Evolutionary conservation across 2,329 filamentous ascomycete species (phyloP), one percentile per base, ranked within the genome.

Genomic region (Talaromyces sp.): DNA sequence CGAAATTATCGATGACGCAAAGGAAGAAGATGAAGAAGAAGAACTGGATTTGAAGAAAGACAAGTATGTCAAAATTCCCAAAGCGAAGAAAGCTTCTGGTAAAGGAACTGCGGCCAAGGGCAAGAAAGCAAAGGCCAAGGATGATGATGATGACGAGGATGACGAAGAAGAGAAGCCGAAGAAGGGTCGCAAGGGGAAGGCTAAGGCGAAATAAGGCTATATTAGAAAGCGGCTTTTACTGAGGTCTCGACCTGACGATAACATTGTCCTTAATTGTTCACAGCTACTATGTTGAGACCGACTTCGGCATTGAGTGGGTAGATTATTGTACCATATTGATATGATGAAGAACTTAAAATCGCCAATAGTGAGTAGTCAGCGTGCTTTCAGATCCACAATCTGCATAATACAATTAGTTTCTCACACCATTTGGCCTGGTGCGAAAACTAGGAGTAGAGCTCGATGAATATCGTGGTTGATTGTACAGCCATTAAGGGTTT

Each of bases 61-160:
- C 79, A 98, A 97, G 78, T 97, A 96, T 73, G 93, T 98, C 75
- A 96, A 95, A 77, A 86, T 90, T 74, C 92, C 94, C 13, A 97
- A 97, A 56, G 60, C 43, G 14, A 63, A 66, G 43, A 37, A 68
- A 69, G 56, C 79, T 76, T 62, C 74, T 67, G 22, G 82, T 80
- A 69, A 80, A 78, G 81, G 60, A 1, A 27, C 41, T 22, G 64
- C 64, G 3, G n/a, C 19, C 31, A 66, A 75, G 68, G 67, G 61
- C 27, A 77, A 77, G 69, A 74, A 74, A 59, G 70, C 72, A 65
- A 78, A 76, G 69, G 68, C 63, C n/a, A 77, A 77, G 69, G 74
- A 74, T 65, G 68, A 78, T 64, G 75, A 72, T 65, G 68, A 78
- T 64, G 75, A 72, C 57, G 83, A 82, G 22, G 83, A 82, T 11